Percentiles rank a stretch among this genome's conserved stretches.
phyloP scores from a whole-genome alignment of 495 filamentous ascomycete species.

The Penicillium tannophilum region DNA sequence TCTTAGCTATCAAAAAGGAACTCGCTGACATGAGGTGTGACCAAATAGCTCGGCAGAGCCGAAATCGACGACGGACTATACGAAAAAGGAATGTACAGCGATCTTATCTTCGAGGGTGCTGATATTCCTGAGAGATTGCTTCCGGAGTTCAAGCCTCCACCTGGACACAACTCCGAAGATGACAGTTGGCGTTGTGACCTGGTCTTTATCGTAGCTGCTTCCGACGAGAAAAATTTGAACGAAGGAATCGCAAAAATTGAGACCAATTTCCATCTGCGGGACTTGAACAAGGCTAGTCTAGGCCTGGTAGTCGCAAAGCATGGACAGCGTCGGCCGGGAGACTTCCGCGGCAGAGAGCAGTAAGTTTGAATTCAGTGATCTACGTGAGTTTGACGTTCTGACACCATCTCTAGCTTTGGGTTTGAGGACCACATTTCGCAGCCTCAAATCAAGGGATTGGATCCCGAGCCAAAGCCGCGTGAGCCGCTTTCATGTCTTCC shows the following conservation, averaged over 20 bases:
- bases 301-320: conserved; percentile 10
- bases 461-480: conserved; percentile 12
- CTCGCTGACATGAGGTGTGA: not conserved
- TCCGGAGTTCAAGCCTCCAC: conserved; percentile 16
- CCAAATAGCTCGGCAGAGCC: not conserved
- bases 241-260: conserved; percentile 11
- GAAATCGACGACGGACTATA: conserved; percentile 7
- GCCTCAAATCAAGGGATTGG: conserved; percentile 31
- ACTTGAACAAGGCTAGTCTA: conserved; percentile 10
- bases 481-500: conserved; percentile 21
- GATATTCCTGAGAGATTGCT: conserved; percentile 8
- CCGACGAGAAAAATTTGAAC: conserved; percentile 9
- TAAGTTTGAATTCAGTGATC: not conserved
- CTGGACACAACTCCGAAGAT: conserved; percentile 2
- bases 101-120: conserved; percentile 15
- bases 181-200: conserved; percentile 19
- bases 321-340: conserved; percentile 6
- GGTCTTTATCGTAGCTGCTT: conserved; percentile 19
- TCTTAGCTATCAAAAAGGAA: not conserved
- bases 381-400: not conserved
- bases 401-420: conserved; percentile 27
- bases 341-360: conserved; percentile 19
- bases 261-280: conserved; percentile 12
- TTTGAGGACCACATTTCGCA: conserved; percentile 36
- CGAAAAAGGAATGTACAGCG: conserved; percentile 17